phyloP scores from a whole-genome alignment of 169 alveolate genomes.

The Pseudocohnilembus persalinus region DNA sequence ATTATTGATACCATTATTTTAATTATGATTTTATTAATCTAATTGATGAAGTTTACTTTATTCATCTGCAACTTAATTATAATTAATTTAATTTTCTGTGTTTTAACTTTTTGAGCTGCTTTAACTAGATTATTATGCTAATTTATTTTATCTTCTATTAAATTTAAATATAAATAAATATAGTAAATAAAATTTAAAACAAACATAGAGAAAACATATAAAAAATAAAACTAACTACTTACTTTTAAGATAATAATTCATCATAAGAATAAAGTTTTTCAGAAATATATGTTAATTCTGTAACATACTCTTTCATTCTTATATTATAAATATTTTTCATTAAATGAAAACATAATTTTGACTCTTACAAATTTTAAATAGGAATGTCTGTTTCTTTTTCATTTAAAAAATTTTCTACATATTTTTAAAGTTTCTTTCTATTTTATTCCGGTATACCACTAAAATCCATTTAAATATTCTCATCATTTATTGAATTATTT shows the following conservation, averaged over 20 bases:
- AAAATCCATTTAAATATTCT: not conserved
- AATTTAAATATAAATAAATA: no score
- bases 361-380: conserved; percentile 34
- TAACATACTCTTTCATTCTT: conserved; percentile 49
- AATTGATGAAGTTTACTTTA: no score
- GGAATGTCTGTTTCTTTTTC: conserved; percentile 21
- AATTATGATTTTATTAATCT: no score
- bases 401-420: conserved; percentile 35
- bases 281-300: conserved; percentile 39
- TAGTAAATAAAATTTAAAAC: no score
- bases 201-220: no score
- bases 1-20: no score
- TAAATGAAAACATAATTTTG: conserved; percentile 32
- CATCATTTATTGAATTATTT: not conserved
- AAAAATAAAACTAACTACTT: conserved; percentile 1
- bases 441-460: not conserved
- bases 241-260: conserved; percentile 23
- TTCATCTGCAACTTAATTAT: no score
- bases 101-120: no score
- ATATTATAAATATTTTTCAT: conserved; percentile 44
- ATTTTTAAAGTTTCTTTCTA: conserved; percentile 11
- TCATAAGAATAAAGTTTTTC: conserved; percentile 44
- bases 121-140: no score
- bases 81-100: no score
- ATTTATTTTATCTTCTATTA: no score